Evolutionary conservation across 257 asterid genomes (phyloP).

Genomic region (Plantago elongata): DNA sequence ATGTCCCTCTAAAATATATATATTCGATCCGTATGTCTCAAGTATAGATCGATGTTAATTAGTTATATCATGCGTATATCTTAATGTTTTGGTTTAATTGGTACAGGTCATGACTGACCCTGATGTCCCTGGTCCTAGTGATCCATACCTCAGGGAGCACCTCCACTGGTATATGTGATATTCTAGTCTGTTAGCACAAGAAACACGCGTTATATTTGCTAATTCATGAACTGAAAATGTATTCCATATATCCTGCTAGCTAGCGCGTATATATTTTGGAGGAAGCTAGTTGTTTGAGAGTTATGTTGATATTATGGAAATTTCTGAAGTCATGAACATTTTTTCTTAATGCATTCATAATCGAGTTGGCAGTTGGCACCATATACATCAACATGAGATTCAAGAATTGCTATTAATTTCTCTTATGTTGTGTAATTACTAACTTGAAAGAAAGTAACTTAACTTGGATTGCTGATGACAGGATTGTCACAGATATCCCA

Average conservation of each 20-base stretch:
- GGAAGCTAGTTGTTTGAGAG: too few relatives aligned
- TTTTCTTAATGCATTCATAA: too few relatives aligned
- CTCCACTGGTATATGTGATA: conserved; percentile 51
- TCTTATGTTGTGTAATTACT: not conserved
- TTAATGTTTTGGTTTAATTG: not conserved
- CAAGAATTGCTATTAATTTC: too few relatives aligned
- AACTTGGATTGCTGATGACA: conserved; percentile 25
- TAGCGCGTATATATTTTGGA: too few relatives aligned
- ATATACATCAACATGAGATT: too few relatives aligned
- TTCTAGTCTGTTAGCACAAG: not conserved
- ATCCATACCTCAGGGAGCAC: conserved; percentile 66
- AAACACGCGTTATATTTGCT: too few relatives aligned
- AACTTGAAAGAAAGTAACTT: not conserved
- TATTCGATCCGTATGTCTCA: not conserved
- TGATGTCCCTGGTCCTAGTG: conserved; percentile 75
- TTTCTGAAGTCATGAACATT: too few relatives aligned
- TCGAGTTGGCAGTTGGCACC: too few relatives aligned
- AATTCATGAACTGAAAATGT: too few relatives aligned
- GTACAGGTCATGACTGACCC: conserved; percentile 67
- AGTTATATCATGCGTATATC: not conserved
- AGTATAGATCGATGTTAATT: not conserved
- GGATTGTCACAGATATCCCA: conserved; percentile 90
- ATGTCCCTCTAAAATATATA: conserved; percentile 32
- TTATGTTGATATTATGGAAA: too few relatives aligned
- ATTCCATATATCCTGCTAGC: too few relatives aligned